Evolutionary conservation across 148 eudicot species (phyloP).

Genomic region (Rhododendron molle): DNA sequence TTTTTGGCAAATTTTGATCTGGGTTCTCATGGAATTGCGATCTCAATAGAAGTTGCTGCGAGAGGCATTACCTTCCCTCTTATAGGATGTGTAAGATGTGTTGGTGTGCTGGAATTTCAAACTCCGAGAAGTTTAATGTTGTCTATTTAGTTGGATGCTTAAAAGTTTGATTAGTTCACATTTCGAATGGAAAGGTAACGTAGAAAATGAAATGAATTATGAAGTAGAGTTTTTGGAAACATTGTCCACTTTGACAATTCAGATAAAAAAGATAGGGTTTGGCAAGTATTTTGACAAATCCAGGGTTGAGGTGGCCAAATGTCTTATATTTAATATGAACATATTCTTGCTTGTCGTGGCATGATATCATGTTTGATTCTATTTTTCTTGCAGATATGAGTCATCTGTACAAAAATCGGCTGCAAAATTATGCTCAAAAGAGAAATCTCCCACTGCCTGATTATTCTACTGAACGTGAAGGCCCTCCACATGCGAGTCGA

Average conservation of each 20-base stretch:
- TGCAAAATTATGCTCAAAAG: slow-evolving; percentile 71
- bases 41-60: neutral
- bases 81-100: neutral
- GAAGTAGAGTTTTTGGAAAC: neutral
- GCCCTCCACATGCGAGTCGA: slow-evolving; percentile 68
- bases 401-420: slow-evolving; percentile 57
- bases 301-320: neutral
- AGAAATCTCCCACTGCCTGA: slow-evolving; percentile 43
- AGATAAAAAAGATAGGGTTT: neutral
- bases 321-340: neutral
- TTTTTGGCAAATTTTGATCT: neutral
- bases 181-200: neutral
- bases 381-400: slow-evolving; percentile 35
- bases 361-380: neutral
- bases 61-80: neutral
- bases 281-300: neutral
- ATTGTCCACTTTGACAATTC: neutral
- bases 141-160: neutral
- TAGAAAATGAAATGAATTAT: neutral
- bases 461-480: slow-evolving; percentile 57
- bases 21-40: neutral
- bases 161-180: neutral
- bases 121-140: neutral
- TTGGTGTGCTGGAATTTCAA: neutral
- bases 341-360: neutral